Evolutionary conservation across 129 eudicot species (phyloP), one percentile per base, ranked within the genome.

Genomic region (Flaveria bidentis): DNA sequence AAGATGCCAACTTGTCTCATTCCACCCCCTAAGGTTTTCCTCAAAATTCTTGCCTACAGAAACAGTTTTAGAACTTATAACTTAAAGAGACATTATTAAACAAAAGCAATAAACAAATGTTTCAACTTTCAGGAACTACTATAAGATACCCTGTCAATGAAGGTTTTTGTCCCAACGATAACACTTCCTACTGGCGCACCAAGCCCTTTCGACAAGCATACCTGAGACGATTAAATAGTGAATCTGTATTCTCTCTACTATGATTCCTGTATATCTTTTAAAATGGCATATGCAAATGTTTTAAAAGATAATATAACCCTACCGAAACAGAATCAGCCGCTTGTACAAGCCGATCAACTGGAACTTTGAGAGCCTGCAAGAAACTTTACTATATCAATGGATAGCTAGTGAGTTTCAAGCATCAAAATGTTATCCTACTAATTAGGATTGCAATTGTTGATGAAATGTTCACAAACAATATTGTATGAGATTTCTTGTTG

Each of bases 321-420:
- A 94, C 99, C 74, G 99, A 91, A 72, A 91, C 99, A 9, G 99
- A 91, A 85, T 94, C 99, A 67, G 99, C 99, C 70, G 99, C 97
- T 80, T 89, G 91, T 68, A 91, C 97, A 80, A 94, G 92, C 86
- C 97, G 86, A 71, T 81, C 80, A 72, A 94, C 96, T 36, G 99
- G 99, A 80, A 94, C 94, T 61, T 92, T 91, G 42, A 94, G 96
- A 57, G 99, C 97, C 99, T 94, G 92, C 42, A 79, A 28, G 44
- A 63, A 57, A 36, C 3, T 44, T 23, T 3, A 41, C 26, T 44
- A 22, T 47, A 11, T 76, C 52, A 33, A 67, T 50, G 42, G 30
- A 44, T 44, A 11, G n/a, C 65, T 55, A 16, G 18, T 60, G 56
- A 36, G 67, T 67, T 55, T 41, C 57, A 52, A 47, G 61, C 52